These are phyloP conservation scores for Calcarisporium arbuscula DNA, from an alignment of 2,329 filamentous ascomycete genomes.

Conservation along the genomic window DNA sequence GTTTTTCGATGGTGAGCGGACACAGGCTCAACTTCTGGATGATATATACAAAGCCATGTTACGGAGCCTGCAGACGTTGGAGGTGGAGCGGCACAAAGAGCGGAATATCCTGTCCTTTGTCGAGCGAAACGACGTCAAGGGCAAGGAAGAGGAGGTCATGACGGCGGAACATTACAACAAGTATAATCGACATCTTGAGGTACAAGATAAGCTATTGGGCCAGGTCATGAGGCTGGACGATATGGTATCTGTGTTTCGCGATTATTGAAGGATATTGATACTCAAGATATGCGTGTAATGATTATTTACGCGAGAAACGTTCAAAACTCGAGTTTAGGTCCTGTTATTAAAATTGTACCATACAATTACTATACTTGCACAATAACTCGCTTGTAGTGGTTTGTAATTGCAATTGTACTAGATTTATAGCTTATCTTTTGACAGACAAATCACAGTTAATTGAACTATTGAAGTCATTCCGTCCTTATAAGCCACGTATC, in stretches of 20 bases:
- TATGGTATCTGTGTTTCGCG: slow-evolving; percentile 73
- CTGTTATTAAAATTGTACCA: too few relatives aligned
- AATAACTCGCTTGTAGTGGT: too few relatives aligned
- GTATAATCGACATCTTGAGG: slow-evolving; percentile 51
- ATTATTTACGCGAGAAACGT: too few relatives aligned
- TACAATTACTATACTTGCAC: too few relatives aligned
- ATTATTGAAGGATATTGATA: slow-evolving; percentile 48
- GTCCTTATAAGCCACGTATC: too few relatives aligned
- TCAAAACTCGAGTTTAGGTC: too few relatives aligned
- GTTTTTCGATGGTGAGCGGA: slow-evolving; percentile 77
- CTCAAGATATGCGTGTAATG: background rate
- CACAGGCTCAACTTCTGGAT: slow-evolving; percentile 64
- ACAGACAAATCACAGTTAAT: too few relatives aligned
- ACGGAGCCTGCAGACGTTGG: slow-evolving; percentile 72
- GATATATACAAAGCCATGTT: slow-evolving; percentile 88
- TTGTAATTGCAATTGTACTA: too few relatives aligned
- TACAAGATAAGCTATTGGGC: slow-evolving; percentile 67
- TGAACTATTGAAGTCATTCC: too few relatives aligned
- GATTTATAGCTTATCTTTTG: too few relatives aligned
- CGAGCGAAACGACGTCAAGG: slow-evolving; percentile 78
- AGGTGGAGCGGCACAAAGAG: slow-evolving; percentile 66
- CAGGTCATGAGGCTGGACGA: slow-evolving; percentile 81
- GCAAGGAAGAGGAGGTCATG: slow-evolving; percentile 75
- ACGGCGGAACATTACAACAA: slow-evolving; percentile 64
- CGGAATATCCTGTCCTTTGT: slow-evolving; percentile 72